These are phyloP conservation scores for Ceratobasidium papillatum DNA, from an alignment of 1,284 basidiomycete species.

Conservation along the genomic window DNA sequence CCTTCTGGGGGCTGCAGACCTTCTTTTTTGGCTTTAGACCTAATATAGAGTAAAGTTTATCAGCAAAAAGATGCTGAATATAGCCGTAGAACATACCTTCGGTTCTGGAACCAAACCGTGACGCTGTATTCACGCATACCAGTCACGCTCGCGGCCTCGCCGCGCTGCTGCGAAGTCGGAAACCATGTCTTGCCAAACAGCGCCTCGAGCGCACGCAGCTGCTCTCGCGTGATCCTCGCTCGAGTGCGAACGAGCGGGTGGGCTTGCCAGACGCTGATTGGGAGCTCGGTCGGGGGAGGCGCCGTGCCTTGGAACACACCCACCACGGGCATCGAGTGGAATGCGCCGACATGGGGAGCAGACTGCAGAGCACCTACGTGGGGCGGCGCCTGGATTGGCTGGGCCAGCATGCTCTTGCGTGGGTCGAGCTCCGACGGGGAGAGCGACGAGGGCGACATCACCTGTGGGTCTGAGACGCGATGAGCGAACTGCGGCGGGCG, in stretches of 20 bases:
- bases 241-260: conserved; percentile 32
- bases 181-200: conserved; percentile 36
- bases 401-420: conserved; percentile 5
- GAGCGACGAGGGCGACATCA: conserved; percentile 3
- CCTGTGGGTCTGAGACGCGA: conserved; percentile 13
- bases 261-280: conserved; percentile 33
- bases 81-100: conserved; percentile 1
- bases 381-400: conserved; percentile 26
- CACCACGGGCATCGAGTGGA: conserved; percentile 36
- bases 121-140: conserved; percentile 38
- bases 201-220: conserved; percentile 34
- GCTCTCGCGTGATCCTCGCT: conserved; percentile 30
- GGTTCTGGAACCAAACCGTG: conserved; percentile 38
- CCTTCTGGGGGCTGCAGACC: conserved; percentile 28
- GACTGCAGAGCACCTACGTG: conserved; percentile 34
- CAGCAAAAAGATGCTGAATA: neutral
- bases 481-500: neutral
- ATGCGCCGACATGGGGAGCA: conserved; percentile 29
- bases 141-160: conserved; percentile 24
- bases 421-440: conserved; percentile 14
- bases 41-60: neutral
- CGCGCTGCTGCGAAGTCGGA: conserved; percentile 34
- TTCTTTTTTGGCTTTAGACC: conserved; percentile 36
- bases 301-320: conserved; percentile 34
- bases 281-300: conserved; percentile 26